Percentiles rank a stretch among this genome's conserved stretches.
phyloP scores from a whole-genome alignment of 2,329 filamentous ascomycete species.

The Alternaria alternata region DNA sequence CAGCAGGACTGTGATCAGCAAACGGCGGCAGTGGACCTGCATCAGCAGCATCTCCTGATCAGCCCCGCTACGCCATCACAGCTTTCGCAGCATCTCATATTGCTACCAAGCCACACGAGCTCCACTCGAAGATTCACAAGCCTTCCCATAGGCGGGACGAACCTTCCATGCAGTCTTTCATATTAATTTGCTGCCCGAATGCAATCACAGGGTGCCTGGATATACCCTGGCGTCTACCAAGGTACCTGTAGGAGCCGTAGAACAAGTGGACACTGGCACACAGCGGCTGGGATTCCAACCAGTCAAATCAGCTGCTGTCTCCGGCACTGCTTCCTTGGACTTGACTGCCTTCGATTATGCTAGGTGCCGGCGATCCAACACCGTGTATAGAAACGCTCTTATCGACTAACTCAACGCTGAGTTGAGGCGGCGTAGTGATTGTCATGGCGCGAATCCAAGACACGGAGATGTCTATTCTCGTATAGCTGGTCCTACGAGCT shows the following conservation, averaged over 20 bases:
- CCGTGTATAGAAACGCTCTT: not conserved
- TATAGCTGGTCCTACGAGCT: not conserved
- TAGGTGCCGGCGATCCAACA: not conserved
- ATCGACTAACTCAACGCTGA: constrained; percentile 5
- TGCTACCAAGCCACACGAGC: constrained; percentile 35
- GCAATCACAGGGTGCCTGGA: constrained; percentile 23
- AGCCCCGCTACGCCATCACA: constrained; percentile 26
- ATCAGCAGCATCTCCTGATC: constrained; percentile 35
- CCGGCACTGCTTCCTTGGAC: constrained; percentile 2
- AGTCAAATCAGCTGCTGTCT: constrained; percentile 1
- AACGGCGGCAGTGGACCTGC: constrained; percentile 42
- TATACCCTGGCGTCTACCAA: constrained; percentile 24
- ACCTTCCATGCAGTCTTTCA: constrained; percentile 31
- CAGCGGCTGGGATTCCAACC: constrained; percentile 1
- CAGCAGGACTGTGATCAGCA: constrained; percentile 29
- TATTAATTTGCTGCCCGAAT: constrained; percentile 39
- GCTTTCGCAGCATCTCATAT: constrained; percentile 33
- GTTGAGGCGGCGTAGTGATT: not conserved
- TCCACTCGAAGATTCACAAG: constrained; percentile 24
- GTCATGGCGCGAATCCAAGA: not conserved
- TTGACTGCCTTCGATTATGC: constrained; percentile 1
- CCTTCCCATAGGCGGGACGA: constrained; percentile 30
- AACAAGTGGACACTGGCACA: constrained; percentile 26
- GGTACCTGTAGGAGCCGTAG: constrained; percentile 31
- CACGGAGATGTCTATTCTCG: not conserved